Evolutionary conservation across 2,329 filamentous ascomycete species (phyloP).

Genomic region (Celoporthe dispersa): DNA sequence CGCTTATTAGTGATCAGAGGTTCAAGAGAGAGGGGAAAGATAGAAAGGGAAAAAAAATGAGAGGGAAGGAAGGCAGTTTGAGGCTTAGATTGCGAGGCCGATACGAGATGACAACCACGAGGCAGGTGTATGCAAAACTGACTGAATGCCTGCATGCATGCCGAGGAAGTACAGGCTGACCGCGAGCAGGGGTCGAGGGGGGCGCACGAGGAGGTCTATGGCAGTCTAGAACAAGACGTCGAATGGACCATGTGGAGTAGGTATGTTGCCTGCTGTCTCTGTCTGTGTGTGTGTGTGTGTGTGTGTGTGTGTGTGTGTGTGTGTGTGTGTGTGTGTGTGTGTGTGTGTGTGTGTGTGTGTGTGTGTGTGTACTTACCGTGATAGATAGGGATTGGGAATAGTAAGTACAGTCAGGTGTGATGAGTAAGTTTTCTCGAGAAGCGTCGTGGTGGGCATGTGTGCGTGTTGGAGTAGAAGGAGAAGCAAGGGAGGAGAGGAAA

Average conservation of each 20-base stretch:
- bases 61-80: conserved; percentile 1
- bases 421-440: too few relatives aligned
- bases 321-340: too few relatives aligned
- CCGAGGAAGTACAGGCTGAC: neutral
- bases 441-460: too few relatives aligned
- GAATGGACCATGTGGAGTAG: conserved; percentile 17
- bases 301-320: neutral
- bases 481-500: neutral
- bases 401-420: too few relatives aligned
- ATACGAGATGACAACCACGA: conserved; percentile 19
- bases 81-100: conserved; percentile 16
- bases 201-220: conserved; percentile 16
- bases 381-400: neutral
- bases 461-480: neutral
- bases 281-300: too few relatives aligned
- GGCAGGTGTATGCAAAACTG: conserved; percentile 5
- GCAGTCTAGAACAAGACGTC: conserved; percentile 24
- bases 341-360: too few relatives aligned
- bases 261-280: neutral
- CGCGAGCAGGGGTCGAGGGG: conserved; percentile 1
- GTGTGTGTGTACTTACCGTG: neutral
- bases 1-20: neutral
- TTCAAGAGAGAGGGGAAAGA: neutral
- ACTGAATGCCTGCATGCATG: neutral
- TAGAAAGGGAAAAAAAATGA: neutral